Conservation (phyloP, 1,139 yeast genomes). For the Debaryomycetaceae sp. region DNA sequence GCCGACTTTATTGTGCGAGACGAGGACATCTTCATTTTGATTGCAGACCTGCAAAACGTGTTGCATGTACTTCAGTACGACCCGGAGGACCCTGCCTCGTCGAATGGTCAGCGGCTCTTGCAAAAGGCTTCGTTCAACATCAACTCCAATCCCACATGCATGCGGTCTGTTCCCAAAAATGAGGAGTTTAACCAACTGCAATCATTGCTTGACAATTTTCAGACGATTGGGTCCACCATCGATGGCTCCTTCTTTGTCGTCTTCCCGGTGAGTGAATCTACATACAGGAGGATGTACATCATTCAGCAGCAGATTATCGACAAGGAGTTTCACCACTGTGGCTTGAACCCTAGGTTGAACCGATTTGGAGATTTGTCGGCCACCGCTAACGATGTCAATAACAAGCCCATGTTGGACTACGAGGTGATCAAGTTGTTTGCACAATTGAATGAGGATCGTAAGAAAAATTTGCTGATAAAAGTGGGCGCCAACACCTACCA, state of each 20-base stretch:
- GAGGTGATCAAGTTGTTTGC: conserved; percentile 51
- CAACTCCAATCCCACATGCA: conserved; percentile 57
- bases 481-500: conserved; percentile 50
- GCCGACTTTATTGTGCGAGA: conserved; percentile 73
- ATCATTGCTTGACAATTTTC: conserved; percentile 33
- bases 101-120: conserved; percentile 73
- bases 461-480: conserved; percentile 49
- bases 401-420: conserved; percentile 60
- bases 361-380: conserved; percentile 48
- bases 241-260: conserved; percentile 80
- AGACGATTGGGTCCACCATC: conserved; percentile 61
- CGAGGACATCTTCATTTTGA: conserved; percentile 60
- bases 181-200: conserved; percentile 20
- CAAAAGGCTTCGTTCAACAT: conserved; percentile 68
- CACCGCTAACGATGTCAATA: conserved; percentile 30
- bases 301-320: conserved; percentile 85
- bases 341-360: conserved; percentile 76
- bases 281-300: conserved; percentile 77
- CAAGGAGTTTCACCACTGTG: conserved; percentile 67
- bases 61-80: conserved; percentile 80
- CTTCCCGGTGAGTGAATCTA: conserved; percentile 70
- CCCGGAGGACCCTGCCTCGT: conserved; percentile 84
- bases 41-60: conserved; percentile 68
- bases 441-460: conserved; percentile 53
- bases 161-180: conserved; percentile 50